phyloP scores from a whole-genome alignment of 148 eudicot genomes.

The Vaccinium myrtillus region DNA sequence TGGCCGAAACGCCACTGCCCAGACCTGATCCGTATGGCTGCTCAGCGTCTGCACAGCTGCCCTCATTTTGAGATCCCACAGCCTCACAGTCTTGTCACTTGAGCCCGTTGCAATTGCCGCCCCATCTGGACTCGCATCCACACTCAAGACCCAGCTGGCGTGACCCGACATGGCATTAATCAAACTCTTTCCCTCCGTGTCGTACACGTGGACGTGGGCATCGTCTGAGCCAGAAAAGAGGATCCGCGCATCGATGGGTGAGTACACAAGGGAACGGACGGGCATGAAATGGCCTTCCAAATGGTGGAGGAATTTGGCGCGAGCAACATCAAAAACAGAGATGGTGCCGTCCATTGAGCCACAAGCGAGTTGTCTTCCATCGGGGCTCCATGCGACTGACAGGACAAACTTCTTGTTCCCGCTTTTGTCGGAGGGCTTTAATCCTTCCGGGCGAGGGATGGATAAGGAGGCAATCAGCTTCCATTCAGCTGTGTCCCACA shows the following conservation, averaged over 20 bases:
- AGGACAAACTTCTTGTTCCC: slow-evolving; percentile 85
- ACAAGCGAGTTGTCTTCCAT: slow-evolving; percentile 74
- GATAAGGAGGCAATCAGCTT: slow-evolving; percentile 59
- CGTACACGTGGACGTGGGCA: slow-evolving; percentile 77
- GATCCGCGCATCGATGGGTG: slow-evolving; percentile 61
- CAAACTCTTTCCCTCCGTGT: slow-evolving; percentile 76
- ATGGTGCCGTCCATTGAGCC: slow-evolving; percentile 98
- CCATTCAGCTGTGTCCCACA: slow-evolving; percentile 95
- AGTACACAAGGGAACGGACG: slow-evolving; percentile 72
- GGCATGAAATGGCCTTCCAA: slow-evolving; percentile 95
- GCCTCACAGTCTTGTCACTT: slow-evolving; percentile 78
- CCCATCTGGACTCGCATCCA: slow-evolving; percentile 88
- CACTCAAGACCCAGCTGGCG: slow-evolving; percentile 83
- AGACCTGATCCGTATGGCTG: slow-evolving; percentile 82
- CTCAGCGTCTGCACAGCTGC: slow-evolving; percentile 79
- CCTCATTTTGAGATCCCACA: slow-evolving; percentile 92
- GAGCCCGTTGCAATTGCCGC: slow-evolving; percentile 85
- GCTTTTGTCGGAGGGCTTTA: slow-evolving; percentile 63
- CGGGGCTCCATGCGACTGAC: slow-evolving; percentile 88
- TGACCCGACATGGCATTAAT: slow-evolving; percentile 85
- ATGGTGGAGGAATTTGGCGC: slow-evolving; percentile 75
- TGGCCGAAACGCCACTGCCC: slow-evolving; percentile 90
- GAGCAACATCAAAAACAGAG: slow-evolving; percentile 74
- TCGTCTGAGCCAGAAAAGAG: slow-evolving; percentile 89
- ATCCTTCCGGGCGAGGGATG: slow-evolving; percentile 74